Percentiles rank a stretch among this genome's conserved stretches.
Conservation (phyloP, 352 stramenopile genomes). For the Pythium aquatile region DNA sequence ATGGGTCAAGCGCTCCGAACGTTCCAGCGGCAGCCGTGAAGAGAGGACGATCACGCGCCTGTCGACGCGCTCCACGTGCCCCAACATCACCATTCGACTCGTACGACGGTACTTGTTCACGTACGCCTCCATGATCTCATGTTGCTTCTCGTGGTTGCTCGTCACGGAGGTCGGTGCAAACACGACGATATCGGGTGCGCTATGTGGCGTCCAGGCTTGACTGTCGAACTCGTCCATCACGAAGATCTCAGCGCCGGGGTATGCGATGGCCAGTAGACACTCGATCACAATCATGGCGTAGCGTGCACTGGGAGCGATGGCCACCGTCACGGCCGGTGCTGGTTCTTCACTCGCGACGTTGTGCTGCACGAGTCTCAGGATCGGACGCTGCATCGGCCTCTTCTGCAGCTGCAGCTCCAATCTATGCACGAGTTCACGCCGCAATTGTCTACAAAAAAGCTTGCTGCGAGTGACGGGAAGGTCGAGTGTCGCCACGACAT, state of each 20-base stretch:
- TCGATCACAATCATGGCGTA: constrained; percentile 25
- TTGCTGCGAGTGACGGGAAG: not conserved
- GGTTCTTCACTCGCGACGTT: constrained; percentile 10
- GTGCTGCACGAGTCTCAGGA: constrained; percentile 11
- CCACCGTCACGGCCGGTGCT: constrained; percentile 3
- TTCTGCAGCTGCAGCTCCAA: not conserved
- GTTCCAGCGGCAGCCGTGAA: not conserved
- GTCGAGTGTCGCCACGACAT: not conserved
- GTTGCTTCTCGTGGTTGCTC: not conserved
- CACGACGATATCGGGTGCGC: constrained; percentile 37
- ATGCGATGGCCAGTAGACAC: constrained; percentile 34
- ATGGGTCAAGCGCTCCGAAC: not conserved
- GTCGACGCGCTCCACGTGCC: not conserved
- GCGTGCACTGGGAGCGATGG: not conserved
- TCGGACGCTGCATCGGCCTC: not conserved
- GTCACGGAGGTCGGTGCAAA: constrained; percentile 25
- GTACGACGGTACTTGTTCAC: constrained; percentile 5
- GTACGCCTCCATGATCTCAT: constrained; percentile 7
- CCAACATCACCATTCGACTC: constrained; percentile 15
- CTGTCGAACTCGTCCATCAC: constrained; percentile 25
- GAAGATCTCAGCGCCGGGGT: constrained; percentile 26
- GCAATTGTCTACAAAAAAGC: constrained; percentile 7
- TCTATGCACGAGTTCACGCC: not conserved
- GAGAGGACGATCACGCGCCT: constrained; percentile 5
- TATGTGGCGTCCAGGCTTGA: constrained; percentile 12